These are phyloP conservation scores for Russula foetens DNA, from an alignment of 768 basidiomycete genomes.

Conservation along the genomic window DNA sequence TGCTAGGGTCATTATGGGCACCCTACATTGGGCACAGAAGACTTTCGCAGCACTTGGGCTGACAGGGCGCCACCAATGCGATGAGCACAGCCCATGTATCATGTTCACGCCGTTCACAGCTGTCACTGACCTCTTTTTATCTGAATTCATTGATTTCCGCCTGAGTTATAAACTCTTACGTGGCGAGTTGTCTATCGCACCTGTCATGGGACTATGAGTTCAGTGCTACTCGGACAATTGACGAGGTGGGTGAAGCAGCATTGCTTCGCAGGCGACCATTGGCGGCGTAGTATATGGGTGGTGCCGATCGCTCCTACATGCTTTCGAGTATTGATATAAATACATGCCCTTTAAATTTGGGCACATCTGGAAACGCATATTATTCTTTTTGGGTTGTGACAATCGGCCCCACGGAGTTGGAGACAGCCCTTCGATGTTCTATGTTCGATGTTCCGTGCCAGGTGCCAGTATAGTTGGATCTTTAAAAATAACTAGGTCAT, in stretches of 20 bases:
- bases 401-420: neutral
- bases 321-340: neutral
- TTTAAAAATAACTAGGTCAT: neutral
- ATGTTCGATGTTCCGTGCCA: neutral
- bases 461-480: neutral
- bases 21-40: neutral
- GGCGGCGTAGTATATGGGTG: slow-evolving; percentile 21
- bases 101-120: neutral
- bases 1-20: neutral
- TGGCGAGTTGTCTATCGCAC: neutral
- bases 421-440: neutral
- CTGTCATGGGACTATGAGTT: neutral
- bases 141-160: neutral
- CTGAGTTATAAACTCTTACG: neutral
- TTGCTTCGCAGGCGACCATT: slow-evolving; percentile 3
- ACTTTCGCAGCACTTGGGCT: neutral
- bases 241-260: neutral
- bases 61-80: too few relatives aligned
- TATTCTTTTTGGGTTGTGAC: neutral
- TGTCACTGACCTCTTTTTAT: neutral
- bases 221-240: neutral
- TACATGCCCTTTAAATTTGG: neutral
- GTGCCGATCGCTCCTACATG: neutral
- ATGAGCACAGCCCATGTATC: neutral
- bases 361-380: neutral